Evolutionary conservation across 2,329 filamentous ascomycete species (phyloP), one percentile per base, ranked within the genome.

Genomic region (Gliomastix tumulicola): DNA sequence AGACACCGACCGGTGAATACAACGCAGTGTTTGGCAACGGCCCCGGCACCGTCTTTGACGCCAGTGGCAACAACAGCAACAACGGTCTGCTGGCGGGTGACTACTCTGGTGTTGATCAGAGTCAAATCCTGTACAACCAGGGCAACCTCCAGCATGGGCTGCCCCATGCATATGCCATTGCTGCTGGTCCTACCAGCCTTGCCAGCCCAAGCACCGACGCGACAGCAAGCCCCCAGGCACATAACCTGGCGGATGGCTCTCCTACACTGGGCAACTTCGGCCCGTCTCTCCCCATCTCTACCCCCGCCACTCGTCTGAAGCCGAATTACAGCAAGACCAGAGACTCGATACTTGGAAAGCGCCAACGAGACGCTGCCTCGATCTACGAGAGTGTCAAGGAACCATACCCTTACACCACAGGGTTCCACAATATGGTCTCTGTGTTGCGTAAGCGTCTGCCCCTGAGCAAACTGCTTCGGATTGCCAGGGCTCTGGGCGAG

Each of bases 351-450:
- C 55, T 77, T n/a, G 67, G 69, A 30, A 81, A 80, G 54, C 68
- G 77, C 18, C 66, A 70, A 36, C 69, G 77, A 27, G 88, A 96
- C 52, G 84, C 89, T 6, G 89, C 87, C 1, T 76, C 78, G 34
- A 87, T 97, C 38, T 98, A 97, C 58, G 81, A 89, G 43, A 84
- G 79, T 28, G 88, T 98, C 51, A 88, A 84, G 43, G 83, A 92
- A 51, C 89, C 92, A 5, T 96, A 97, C 54, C 82, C 86, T 9
- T 97, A 97, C 53, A 88, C 89, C 2, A 77, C 78, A 30, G 88
- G 87, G 16, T 97, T 95, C 57, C 92, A 98, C 60, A 84, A 82
- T 45, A 76, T 97, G 44, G 88, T 88, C 30, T 80, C 80, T 8
- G 81, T 89, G 43, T 71, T 96, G 23, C 78, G 88, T 54, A 78